Evolutionary conservation across 495 filamentous ascomycete genomes (phyloP).

Genomic region (Hypomontagnella monticulosa): DNA sequence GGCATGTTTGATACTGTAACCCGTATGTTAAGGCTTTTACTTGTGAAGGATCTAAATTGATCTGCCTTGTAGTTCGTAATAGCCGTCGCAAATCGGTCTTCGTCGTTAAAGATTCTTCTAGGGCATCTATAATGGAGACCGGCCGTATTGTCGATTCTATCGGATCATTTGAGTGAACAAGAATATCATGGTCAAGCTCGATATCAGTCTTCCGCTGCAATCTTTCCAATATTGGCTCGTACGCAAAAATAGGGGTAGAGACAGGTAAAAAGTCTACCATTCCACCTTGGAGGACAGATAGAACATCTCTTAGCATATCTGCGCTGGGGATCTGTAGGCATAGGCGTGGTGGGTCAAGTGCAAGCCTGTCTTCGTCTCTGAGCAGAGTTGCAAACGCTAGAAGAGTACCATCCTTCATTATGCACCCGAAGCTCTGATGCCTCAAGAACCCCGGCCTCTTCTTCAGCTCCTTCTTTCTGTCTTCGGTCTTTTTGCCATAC

Average conservation of each 20-base stretch:
- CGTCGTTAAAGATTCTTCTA: constrained; percentile 3
- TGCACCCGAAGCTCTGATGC: constrained; percentile 69
- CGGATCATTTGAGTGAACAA: constrained; percentile 27
- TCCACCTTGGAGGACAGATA: constrained; percentile 48
- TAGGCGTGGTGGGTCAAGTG: constrained; percentile 57
- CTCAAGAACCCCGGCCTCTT: constrained; percentile 62
- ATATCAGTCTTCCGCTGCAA: constrained; percentile 64
- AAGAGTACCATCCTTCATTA: constrained; percentile 61
- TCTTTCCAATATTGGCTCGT: constrained; percentile 71
- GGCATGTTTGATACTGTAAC: constrained; percentile 63
- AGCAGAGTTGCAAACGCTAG: constrained; percentile 71
- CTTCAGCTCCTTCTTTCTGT: constrained; percentile 58
- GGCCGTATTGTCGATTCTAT: constrained; percentile 25
- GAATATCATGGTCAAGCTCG: constrained; percentile 41
- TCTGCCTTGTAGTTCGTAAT: constrained; percentile 20
- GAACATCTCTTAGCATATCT: constrained; percentile 41
- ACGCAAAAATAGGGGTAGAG: constrained; percentile 74
- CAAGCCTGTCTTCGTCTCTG: constrained; percentile 64
- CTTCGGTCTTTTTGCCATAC: constrained; percentile 24
- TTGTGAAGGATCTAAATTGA: constrained; percentile 69
- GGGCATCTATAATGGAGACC: constrained; percentile 2
- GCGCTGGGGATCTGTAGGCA: constrained; percentile 62
- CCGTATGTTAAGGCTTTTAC: constrained; percentile 64
- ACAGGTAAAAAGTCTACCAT: constrained; percentile 64
- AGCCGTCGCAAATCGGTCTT: constrained; percentile 22